These are phyloP conservation scores for Hypoxylon sp. DNA, from an alignment of 2,329 filamentous ascomycete genomes.

Conservation along the genomic window DNA sequence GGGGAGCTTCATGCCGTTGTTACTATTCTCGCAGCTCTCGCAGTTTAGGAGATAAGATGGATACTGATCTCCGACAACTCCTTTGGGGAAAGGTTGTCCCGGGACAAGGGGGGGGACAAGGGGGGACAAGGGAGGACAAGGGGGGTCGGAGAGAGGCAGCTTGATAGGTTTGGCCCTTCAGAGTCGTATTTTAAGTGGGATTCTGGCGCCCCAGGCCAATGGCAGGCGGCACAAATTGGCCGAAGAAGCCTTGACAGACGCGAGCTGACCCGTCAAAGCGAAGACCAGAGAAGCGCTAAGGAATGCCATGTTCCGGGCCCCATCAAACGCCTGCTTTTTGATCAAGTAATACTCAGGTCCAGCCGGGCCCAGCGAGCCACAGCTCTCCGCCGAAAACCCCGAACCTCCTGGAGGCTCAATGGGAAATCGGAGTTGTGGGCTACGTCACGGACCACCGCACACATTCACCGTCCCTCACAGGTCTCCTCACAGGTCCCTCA, in stretches of 20 bases:
- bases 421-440: neutral
- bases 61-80: conserved; percentile 15
- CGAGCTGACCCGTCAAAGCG: no score
- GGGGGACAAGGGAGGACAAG: neutral
- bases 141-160: no score
- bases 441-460: no score
- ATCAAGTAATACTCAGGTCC: neutral
- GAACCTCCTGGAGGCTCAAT: neutral
- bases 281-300: neutral
- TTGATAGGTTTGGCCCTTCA: neutral
- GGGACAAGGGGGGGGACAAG: neutral
- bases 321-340: no score
- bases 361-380: no score
- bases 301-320: neutral
- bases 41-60: neutral
- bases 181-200: neutral
- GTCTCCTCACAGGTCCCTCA: no score
- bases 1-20: neutral
- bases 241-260: no score
- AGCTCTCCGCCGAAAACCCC: neutral
- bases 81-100: conserved; percentile 10
- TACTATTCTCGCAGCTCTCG: neutral
- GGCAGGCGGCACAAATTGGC: neutral
- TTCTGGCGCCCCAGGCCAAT: neutral
- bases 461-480: no score